These are phyloP conservation scores for Amanita muscaria DNA, from an alignment of 768 basidiomycete genomes.

Conservation along the genomic window DNA sequence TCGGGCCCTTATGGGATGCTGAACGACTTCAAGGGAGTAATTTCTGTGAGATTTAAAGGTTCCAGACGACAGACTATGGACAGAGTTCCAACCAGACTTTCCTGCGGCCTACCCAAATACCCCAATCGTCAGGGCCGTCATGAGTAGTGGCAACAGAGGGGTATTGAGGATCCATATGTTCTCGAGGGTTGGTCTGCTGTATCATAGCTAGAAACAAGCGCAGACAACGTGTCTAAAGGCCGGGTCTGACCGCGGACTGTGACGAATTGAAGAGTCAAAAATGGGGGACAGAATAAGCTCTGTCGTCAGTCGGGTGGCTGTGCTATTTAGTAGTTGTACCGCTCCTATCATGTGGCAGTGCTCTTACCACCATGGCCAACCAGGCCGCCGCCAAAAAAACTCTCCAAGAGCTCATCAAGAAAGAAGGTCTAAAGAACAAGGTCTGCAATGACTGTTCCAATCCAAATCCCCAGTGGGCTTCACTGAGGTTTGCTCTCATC, in stretches of 20 bases:
- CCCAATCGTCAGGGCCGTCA: slow-evolving; percentile 55
- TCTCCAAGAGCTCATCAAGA: slow-evolving; percentile 67
- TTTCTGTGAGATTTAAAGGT: slow-evolving; percentile 34
- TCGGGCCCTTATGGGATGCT: slow-evolving; percentile 83
- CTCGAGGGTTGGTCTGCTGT: slow-evolving; percentile 49
- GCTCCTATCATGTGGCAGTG: not conserved
- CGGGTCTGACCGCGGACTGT: slow-evolving; percentile 7
- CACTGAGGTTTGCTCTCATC: slow-evolving; percentile 44
- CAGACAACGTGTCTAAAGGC: slow-evolving; percentile 9
- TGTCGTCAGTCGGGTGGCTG: slow-evolving; percentile 10
- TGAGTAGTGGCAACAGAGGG: slow-evolving; percentile 18
- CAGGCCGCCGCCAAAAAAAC: slow-evolving; percentile 61
- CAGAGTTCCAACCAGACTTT: slow-evolving; percentile 23
- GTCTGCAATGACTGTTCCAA: slow-evolving; percentile 75
- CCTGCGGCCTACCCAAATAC: slow-evolving; percentile 60
- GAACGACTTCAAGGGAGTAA: slow-evolving; percentile 79
- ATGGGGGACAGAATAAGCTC: slow-evolving; percentile 15
- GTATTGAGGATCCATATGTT: slow-evolving; percentile 20
- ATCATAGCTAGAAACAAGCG: slow-evolving; percentile 39
- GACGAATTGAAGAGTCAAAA: slow-evolving; percentile 7
- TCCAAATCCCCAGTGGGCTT: slow-evolving; percentile 97
- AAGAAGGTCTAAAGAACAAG: slow-evolving; percentile 67
- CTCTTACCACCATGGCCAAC: slow-evolving; percentile 34
- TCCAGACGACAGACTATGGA: slow-evolving; percentile 10
- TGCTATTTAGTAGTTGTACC: not conserved